These are phyloP conservation scores for Phragmites australis DNA, from an alignment of 176 grass and related monocot genomes.

Conservation along the genomic window DNA sequence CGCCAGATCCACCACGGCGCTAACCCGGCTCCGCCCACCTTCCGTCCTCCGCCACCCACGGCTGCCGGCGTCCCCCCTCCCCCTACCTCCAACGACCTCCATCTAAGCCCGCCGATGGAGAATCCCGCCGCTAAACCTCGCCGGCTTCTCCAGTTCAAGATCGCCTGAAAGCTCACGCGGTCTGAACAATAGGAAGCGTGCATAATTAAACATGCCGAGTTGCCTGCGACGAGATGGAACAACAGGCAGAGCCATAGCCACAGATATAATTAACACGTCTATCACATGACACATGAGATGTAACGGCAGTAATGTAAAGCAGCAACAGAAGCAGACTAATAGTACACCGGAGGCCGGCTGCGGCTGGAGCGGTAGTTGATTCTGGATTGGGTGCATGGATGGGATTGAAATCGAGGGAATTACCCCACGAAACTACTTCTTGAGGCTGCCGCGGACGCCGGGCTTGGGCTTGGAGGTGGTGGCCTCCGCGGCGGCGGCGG, in stretches of 20 bases:
- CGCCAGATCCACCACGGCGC: too few relatives aligned
- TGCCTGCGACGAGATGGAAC: conserved; percentile 1
- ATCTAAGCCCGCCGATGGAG: too few relatives aligned
- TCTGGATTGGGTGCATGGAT: conserved; percentile 14
- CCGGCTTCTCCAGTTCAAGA: too few relatives aligned
- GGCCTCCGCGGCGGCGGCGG: background rate
- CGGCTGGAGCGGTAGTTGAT: conserved; percentile 1
- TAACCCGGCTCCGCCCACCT: too few relatives aligned
- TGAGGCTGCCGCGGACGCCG: conserved; percentile 77
- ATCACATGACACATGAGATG: conserved; percentile 49
- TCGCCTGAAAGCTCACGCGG: too few relatives aligned
- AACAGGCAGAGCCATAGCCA: conserved; percentile 12
- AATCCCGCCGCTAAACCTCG: too few relatives aligned
- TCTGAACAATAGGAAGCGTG: too few relatives aligned
- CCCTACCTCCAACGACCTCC: too few relatives aligned
- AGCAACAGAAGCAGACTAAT: background rate
- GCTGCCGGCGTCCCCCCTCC: too few relatives aligned
- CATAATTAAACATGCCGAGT: conserved; percentile 23
- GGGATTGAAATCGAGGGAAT: conserved; percentile 17
- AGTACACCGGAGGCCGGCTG: background rate
- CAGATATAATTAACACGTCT: conserved; percentile 21
- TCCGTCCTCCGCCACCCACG: too few relatives aligned
- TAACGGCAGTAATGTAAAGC: conserved; percentile 18
- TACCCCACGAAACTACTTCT: conserved; percentile 64
- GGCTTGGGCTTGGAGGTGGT: conserved; percentile 56